Evolutionary conservation across 768 basidiomycete species (phyloP), one percentile per base, ranked within the genome.

Genomic region (Tricholoma bakamatsutake): DNA sequence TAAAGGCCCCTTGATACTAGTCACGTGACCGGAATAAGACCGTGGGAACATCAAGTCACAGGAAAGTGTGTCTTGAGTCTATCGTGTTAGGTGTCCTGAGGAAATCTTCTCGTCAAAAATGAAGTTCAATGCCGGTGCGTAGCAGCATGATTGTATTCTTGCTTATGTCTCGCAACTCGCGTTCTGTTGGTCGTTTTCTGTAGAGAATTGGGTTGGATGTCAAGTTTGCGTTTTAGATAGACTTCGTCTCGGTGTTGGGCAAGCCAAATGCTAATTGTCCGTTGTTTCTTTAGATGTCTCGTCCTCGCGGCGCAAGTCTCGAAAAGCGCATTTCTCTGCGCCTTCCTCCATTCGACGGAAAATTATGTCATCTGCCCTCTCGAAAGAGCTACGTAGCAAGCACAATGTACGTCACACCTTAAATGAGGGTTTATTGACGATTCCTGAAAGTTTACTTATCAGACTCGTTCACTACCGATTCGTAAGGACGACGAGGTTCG

Each of bases 401-500:
- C 79, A 98, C 81, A 88, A 86, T 73, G 94, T 96, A 70, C 66
- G 90, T 78, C 53, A 43, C 6, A 42, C 17, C 30, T 34, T 3
- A 35, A 7, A 13, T 17, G n/a, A 49, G 39, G n/a, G 12, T 42
- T 11, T 31, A 47, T 39, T n/a, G 43, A 47, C 37, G 3, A 56
- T 40, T 17, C 3, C 50, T 52, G 28, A 6, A 28, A 35, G 4
- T 21, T 17, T 45, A 4, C 52, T 57, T 7, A 21, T 42, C 63
- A 96, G 93, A 76, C 85, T 63, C 94, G 94, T 62, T 92, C 95
- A 56, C 76, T 98, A 58, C 93, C 97, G 54, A 84, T 98, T 67
- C 90, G 97, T 69, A 98, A 98, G 74, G 96, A 98, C 66, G 96
- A 99, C 72, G 96, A 98, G 76, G 96, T 98, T 61, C 80, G 88